These are phyloP conservation scores for Reticulascus tulasneorum DNA, from an alignment of 2,329 filamentous ascomycete genomes.

Conservation along the genomic window DNA sequence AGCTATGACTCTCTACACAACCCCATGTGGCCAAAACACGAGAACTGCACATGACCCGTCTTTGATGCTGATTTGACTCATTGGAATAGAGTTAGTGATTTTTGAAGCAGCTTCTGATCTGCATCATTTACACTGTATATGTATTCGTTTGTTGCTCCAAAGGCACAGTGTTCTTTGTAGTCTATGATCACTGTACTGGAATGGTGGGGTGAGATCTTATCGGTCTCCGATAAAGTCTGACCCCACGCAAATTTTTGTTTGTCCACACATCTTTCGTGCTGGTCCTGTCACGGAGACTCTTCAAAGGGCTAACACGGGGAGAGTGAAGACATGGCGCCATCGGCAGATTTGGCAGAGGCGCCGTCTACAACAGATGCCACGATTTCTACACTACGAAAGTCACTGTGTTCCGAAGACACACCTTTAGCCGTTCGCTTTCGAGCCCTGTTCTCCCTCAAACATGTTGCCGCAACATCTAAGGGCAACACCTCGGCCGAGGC, in stretches of 20 bases:
- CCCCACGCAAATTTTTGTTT: constrained; percentile 4
- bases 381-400: constrained; percentile 64
- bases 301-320: too few relatives aligned
- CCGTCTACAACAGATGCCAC: constrained; percentile 17
- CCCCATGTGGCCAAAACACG: too few relatives aligned
- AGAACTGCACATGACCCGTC: too few relatives aligned
- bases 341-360: constrained; percentile 14
- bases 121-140: too few relatives aligned
- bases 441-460: constrained; percentile 95
- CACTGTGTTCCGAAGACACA: constrained; percentile 74
- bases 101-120: too few relatives aligned
- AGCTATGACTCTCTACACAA: too few relatives aligned
- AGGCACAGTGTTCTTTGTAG: too few relatives aligned
- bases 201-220: constrained; percentile 3
- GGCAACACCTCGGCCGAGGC: constrained; percentile 57
- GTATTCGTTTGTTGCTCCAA: too few relatives aligned
- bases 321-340: constrained; percentile 23
- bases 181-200: background rate
- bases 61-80: too few relatives aligned
- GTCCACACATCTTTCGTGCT: constrained; percentile 2
- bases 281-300: background rate
- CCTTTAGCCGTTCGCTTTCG: constrained; percentile 88
- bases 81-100: too few relatives aligned
- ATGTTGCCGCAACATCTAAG: constrained; percentile 68
- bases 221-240: constrained; percentile 2